These are phyloP conservation scores for Dothistroma pini DNA, from an alignment of 2,329 filamentous ascomycete genomes.

Conservation along the genomic window DNA sequence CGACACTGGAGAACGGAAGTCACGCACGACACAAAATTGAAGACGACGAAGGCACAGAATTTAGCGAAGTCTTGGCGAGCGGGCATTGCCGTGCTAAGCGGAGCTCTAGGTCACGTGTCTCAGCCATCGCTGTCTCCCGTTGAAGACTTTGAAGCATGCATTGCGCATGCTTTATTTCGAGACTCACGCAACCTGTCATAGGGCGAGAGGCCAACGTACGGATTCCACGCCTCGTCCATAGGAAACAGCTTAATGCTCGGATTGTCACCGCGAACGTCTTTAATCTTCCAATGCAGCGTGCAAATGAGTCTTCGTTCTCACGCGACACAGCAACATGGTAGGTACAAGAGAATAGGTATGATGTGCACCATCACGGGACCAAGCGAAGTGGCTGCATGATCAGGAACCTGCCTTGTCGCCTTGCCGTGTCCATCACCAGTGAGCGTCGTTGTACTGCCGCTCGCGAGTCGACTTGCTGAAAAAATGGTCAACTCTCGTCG, in stretches of 20 bases:
- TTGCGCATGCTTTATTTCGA: no score
- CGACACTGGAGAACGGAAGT: slow-evolving; percentile 4
- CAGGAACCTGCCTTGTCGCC: not conserved
- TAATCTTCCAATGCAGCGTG: not conserved
- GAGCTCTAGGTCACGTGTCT: not conserved
- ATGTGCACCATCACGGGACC: not conserved
- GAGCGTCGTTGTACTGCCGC: not conserved
- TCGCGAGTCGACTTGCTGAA: not conserved
- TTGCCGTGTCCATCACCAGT: not conserved
- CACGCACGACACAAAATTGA: not conserved
- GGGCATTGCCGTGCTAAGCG: not conserved
- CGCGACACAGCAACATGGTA: not conserved
- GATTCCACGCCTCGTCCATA: no score
- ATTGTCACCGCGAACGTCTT: no score
- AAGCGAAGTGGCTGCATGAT: not conserved
- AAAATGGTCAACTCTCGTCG: not conserved
- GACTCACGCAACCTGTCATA: no score
- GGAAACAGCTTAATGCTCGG: no score
- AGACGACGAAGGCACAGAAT: not conserved
- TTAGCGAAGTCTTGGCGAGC: not conserved
- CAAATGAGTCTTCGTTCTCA: not conserved
- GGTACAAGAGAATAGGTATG: not conserved
- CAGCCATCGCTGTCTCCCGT: not conserved
- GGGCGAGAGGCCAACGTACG: no score
- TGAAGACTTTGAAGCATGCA: no score